These are phyloP conservation scores for Friedmanniomyces endolithicus DNA, from an alignment of 495 filamentous ascomycete genomes.

Conservation along the genomic window DNA sequence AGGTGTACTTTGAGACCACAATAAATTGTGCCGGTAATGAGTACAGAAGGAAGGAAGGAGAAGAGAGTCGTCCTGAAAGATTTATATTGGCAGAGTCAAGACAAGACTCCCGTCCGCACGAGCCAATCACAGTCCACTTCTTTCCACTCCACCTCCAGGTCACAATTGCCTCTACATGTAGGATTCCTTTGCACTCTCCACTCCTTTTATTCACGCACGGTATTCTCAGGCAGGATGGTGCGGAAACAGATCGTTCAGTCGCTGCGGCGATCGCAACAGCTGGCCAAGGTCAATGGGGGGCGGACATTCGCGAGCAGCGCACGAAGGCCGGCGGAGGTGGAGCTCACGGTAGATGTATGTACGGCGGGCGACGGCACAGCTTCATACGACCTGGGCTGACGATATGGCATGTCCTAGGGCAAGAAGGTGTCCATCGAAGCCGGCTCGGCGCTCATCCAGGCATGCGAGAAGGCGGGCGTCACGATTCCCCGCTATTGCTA, in stretches of 20 bases:
- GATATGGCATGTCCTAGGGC: slow-evolving; percentile 40
- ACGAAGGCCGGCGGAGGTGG: slow-evolving; percentile 70
- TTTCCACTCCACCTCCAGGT: slow-evolving; percentile 10
- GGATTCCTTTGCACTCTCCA: background rate
- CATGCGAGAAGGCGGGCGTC: slow-evolving; percentile 91
- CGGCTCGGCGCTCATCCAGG: slow-evolving; percentile 93
- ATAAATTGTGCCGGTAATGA: slow-evolving; percentile 65
- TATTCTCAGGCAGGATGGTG: slow-evolving; percentile 56
- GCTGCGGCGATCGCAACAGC: slow-evolving; percentile 65
- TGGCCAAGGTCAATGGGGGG: slow-evolving; percentile 46
- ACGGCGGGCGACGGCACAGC: slow-evolving; percentile 23
- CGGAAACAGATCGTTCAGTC: slow-evolving; percentile 77
- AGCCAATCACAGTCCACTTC: background rate
- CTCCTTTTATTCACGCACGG: slow-evolving; percentile 1
- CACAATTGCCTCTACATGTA: background rate
- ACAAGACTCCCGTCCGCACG: background rate
- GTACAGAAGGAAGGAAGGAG: slow-evolving; percentile 39
- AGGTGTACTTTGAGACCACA: slow-evolving; percentile 54
- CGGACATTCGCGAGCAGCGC: slow-evolving; percentile 62
- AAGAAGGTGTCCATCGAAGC: slow-evolving; percentile 91
- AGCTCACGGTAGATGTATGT: slow-evolving; percentile 72
- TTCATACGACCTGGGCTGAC: background rate
- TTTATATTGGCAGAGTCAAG: background rate
- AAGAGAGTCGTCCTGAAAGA: slow-evolving; percentile 21
- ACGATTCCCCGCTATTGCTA: slow-evolving; percentile 98